Evolutionary conservation across 2,329 filamentous ascomycete genomes (phyloP), one percentile per base, ranked within the genome.

Genomic region (Aspergillus alliaceus): DNA sequence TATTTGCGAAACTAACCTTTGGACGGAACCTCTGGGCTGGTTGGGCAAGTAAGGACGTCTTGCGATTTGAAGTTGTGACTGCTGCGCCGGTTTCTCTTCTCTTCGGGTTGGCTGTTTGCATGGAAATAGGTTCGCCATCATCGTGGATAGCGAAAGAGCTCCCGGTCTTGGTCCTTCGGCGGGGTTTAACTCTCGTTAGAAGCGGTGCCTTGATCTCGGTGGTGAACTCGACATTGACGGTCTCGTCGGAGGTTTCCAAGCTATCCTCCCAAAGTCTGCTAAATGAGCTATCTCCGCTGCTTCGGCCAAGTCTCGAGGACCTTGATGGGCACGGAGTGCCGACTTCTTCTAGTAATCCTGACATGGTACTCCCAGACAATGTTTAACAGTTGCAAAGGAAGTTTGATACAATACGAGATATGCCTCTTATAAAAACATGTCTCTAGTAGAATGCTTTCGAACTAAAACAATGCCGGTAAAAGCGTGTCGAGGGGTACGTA

Each of bases 1-100:
- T 68, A 8, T 58, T 51, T 2, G 65, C 62, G 61, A 70, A 64
- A 46, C 66, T 71, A 14, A 69, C 66, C 60, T 67, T 70, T 7
- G 71, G 70, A 47, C 70, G 74, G 32, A 76, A 73, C 50, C 74
- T 66, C 56, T 78, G 75, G 14, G 75, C 73, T 4, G 76, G 74
- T 53, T 78, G 75, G 34, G 71, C 66, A 40, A 76, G 68, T 53
- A 76, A 64, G 5, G 73, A 73, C n/a, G 69, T 65, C 48, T 67
- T 72, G n/a, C 65, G 66, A 39, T 56, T 60, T 6, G 63, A 52
- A 12, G 58, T 6, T 31, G 35, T 22, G 7, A 52, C 59, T 51
- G 53, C 53, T 44, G 52, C 55, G 39, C 25, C 59, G 32, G 54
- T 63, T 56, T 65, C 64, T 62, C 56, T 60, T 58, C 53, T 68